Evolutionary conservation across 352 stramenopile genomes (phyloP), one percentile per base, ranked within the genome.

Genomic region (Elongisporangium undulatum): DNA sequence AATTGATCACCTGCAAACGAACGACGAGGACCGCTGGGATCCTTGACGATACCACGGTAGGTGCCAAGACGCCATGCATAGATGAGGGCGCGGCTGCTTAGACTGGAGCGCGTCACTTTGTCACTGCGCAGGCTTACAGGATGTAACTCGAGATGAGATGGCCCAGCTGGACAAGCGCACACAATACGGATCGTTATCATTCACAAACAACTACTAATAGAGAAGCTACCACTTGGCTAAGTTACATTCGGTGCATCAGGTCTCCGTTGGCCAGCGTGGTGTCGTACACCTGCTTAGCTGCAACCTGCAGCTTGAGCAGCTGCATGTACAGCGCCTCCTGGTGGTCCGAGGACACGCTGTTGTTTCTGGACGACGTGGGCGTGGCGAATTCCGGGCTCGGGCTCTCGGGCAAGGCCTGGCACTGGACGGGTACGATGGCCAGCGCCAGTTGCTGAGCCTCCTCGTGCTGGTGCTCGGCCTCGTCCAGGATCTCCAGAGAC

Each of bases 231-330:
- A 45, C 5, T 5, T 45, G 34, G 34, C 34, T 45, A 45, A 8
- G 34, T 17, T 17, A 45, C 34, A 45, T 45, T 45, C 13, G 34
- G 34, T 45, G 34, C 34, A 45, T 45, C 10, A 45, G 12, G 34
- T 45, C 34, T 45, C 10, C 54, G 39, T 58, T 58, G 7, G 54
- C 54, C 54, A 52, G 54, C 34, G 54, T 58, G 19, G 51, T 39
- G 38, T 58, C 54, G 17, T 52, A 58, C 54, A 58, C 54, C 21
- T 58, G 54, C 54, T 58, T 39, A 2, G 54, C 54, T 12, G 54
- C 51, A 21, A 52, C 51, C 54, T 58, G 54, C 38, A 58, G 49
- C 19, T 58, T 45, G 38, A 58, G 21, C 38, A 58, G 49, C 13
- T 45, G 54, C 54, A 41, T 21, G 22, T 58, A 58, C n/a, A 58